Base-by-base conservation (phyloP, 768 basidiomycete species). In the Suillus occidentalis region DNA sequence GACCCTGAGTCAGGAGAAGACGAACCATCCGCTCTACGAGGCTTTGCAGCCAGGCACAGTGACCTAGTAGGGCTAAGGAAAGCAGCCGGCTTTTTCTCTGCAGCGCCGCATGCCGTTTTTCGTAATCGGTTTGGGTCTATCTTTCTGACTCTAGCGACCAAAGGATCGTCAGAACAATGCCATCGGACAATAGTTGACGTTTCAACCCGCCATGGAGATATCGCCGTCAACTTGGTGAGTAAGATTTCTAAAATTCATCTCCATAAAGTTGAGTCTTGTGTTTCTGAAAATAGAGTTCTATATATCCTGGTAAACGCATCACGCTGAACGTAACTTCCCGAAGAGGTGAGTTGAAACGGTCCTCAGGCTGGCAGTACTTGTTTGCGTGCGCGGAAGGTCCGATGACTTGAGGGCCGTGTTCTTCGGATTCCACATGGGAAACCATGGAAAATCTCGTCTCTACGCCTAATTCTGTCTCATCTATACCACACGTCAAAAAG, bases 91-190 rank as follows among this genome's bases (percentile, higher is more conserved):
- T 72, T 74, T 14, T 72, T 70, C 43, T 67, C 71, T 9, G 45
- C 53, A 20, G 53, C 62, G 13, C 72, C 71, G 3, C 66, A 69
- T 61, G 62, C 71, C 60, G 81, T 79, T 50, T 81, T 83, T 69
- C 79, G 73, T 20, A 78, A 83, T 59, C 79, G 78, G 43, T 75
- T 78, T 47, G 83, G 79, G 8, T 66, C 72, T 28, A 80, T 83
- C 58, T 72, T 72, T 7, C 60, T 85, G 40, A 73, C 79, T 42
- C 68, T 81, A 14, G 80, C 72, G 12, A 80, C 81, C 18, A 76
- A 75, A 36, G 81, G 81, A 31, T 72, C 73, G 57, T 76, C 75
- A 25, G 67, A 60, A 18, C 70, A 68, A 22, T 66, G 68, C 8
- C 68, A 72, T 7, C 80, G 77, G 65, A 76, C 80, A n/a, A 75